phyloP scores from a whole-genome alignment of 2,329 filamentous ascomycete species.

The Colletotrichum phormii region DNA sequence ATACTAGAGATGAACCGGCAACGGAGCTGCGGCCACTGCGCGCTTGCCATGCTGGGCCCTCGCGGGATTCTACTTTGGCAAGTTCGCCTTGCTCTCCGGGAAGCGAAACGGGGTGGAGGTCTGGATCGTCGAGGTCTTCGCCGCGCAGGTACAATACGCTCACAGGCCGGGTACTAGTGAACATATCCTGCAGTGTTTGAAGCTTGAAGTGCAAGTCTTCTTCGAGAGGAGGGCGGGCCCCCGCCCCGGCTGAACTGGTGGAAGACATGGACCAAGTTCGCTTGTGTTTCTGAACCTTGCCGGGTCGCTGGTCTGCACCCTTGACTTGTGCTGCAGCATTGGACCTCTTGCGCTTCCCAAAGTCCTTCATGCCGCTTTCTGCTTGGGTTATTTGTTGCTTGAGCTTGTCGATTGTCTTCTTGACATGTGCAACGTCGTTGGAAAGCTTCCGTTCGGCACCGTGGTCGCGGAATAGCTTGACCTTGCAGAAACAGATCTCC shows the following conservation, averaged over 20 bases:
- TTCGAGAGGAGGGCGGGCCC: slow-evolving; percentile 65
- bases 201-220: slow-evolving; percentile 86
- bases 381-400: slow-evolving; percentile 92
- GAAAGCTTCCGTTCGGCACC: slow-evolving; percentile 94
- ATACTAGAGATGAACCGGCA: slow-evolving; percentile 71
- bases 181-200: slow-evolving; percentile 86
- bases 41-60: slow-evolving; percentile 61
- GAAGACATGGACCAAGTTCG: slow-evolving; percentile 96
- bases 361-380: slow-evolving; percentile 75
- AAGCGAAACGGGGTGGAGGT: slow-evolving; percentile 80
- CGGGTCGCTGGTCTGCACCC: slow-evolving; percentile 68
- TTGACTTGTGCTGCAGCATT: slow-evolving; percentile 58
- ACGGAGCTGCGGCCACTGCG: slow-evolving; percentile 69
- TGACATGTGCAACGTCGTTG: slow-evolving; percentile 94
- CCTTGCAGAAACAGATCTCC: slow-evolving; percentile 94
- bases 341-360: slow-evolving; percentile 72
- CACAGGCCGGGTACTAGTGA: slow-evolving; percentile 82
- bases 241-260: slow-evolving; percentile 68
- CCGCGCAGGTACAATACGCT: slow-evolving; percentile 84
- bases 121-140: slow-evolving; percentile 82
- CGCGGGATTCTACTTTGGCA: slow-evolving; percentile 62
- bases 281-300: slow-evolving; percentile 92
- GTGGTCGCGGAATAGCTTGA: slow-evolving; percentile 96
- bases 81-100: slow-evolving; percentile 75
- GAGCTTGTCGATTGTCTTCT: slow-evolving; percentile 95